A percentile compares a stretch with the other conserved stretches of the same genome.
phyloP scores from a whole-genome alignment of 2,329 filamentous ascomycete species.

The Pseudopithomyces maydicus region DNA sequence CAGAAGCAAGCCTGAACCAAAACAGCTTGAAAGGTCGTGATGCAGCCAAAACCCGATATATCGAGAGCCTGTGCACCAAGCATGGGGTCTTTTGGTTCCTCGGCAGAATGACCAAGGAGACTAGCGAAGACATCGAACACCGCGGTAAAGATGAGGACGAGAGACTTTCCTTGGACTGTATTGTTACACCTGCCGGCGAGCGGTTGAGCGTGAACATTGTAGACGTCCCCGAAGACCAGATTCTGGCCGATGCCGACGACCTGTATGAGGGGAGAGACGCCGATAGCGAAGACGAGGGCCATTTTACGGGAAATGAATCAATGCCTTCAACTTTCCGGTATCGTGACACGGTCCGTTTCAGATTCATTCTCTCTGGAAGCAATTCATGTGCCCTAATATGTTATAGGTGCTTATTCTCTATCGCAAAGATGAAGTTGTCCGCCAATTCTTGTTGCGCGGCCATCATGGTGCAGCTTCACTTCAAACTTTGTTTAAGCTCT shows the following conservation, averaged over 20 bases:
- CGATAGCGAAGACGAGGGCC: constrained; percentile 34
- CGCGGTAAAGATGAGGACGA: constrained; percentile 12
- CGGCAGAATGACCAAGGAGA: constrained; percentile 14
- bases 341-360: constrained; percentile 26
- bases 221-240: constrained; percentile 15
- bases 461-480: neutral
- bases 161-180: constrained; percentile 7
- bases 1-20: constrained; percentile 21
- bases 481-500: neutral
- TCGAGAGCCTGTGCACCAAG: constrained; percentile 21
- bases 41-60: constrained; percentile 16
- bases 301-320: constrained; percentile 34
- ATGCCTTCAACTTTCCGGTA: constrained; percentile 30
- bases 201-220: constrained; percentile 2
- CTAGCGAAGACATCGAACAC: too few relatives aligned
- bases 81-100: constrained; percentile 24
- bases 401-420: constrained; percentile 10
- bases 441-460: neutral
- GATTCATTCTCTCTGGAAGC: neutral
- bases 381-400: neutral
- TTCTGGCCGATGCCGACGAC: constrained; percentile 21
- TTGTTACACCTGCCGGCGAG: constrained; percentile 18
- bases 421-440: neutral
- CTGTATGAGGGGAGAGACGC: constrained; percentile 23
- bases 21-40: constrained; percentile 29